Evolutionary conservation across 2,329 filamentous ascomycete genomes (phyloP).

Genomic region (Ascochyta rabiei): DNA sequence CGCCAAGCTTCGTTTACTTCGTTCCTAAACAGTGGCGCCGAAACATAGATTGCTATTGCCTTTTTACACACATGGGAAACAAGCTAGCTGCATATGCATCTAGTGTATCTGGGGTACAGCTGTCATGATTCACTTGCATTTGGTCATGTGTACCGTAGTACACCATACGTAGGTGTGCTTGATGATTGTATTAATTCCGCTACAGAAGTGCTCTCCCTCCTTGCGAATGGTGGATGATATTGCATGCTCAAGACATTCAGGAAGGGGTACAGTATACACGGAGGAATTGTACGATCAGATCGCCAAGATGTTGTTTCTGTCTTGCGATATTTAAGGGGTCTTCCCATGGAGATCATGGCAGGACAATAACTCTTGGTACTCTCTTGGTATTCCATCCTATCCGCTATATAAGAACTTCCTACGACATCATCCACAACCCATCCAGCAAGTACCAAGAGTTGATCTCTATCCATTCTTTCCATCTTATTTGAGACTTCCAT

Average conservation of each 20-base stretch:
- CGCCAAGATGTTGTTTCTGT: slow-evolving; percentile 13
- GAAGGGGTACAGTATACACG: slow-evolving; percentile 17
- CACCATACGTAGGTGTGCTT: slow-evolving; percentile 3
- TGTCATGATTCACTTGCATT: slow-evolving; percentile 9
- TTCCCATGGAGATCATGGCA: slow-evolving; percentile 17
- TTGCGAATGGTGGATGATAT: slow-evolving; percentile 33
- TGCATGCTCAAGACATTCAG: not conserved
- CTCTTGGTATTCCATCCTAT: slow-evolving; percentile 14
- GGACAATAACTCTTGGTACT: slow-evolving; percentile 12
- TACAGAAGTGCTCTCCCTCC: slow-evolving; percentile 8
- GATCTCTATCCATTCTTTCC: slow-evolving; percentile 26
- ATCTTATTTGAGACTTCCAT: slow-evolving; percentile 15
- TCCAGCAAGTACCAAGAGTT: slow-evolving; percentile 20
- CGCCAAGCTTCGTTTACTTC: slow-evolving; percentile 26
- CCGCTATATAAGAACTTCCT: slow-evolving; percentile 16
- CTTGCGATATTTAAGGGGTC: slow-evolving; percentile 26
- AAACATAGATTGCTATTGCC: slow-evolving; percentile 22
- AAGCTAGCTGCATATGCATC: slow-evolving; percentile 6
- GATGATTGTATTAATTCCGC: not conserved
- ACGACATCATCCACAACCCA: not conserved
- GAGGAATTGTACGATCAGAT: slow-evolving; percentile 17
- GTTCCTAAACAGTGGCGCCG: slow-evolving; percentile 22
- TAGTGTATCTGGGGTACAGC: slow-evolving; percentile 14
- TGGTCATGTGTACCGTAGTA: slow-evolving; percentile 10
- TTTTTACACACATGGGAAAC: slow-evolving; percentile 9